Evolutionary conservation across 2,329 filamentous ascomycete genomes (phyloP), one percentile per base, ranked within the genome.

Genomic region (Verticillium albo-atrum): DNA sequence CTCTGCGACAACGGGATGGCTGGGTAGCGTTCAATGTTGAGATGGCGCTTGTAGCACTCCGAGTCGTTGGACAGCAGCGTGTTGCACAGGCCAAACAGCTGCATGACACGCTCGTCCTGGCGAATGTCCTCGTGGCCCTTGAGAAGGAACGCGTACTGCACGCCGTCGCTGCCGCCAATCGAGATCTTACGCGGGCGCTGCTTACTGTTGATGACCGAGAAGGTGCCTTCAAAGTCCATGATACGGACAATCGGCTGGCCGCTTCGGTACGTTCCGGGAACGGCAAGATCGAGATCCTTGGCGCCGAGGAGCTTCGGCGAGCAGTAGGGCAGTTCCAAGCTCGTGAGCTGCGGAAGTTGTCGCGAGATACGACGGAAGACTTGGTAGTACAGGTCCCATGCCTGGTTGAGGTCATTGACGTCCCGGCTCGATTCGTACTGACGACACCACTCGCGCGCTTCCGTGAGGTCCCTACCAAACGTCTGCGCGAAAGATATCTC

Each of bases 41-140:
- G 85, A 75, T 99, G 95, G 10, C 95, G 88, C 80, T 99, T 99
- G 76, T 97, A 96, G 68, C 90, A 95, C 76, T 99, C 96, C 3
- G 92, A 91, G 71, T 99, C 96, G 70, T 94, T 94, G 53, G 91
- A 84, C 50, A 99, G 85, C 2, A 99, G 84, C 0, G 96, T 99
- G 74, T 99, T 99, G 78, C 94, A 95, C 15, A 99, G 85, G 47
- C 95, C 95, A 71, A 99, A 99, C 35, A 99, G 84, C 75, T 99
- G 95, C 96, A 99, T 99, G 66, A 99, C 95, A 76, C 96, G 89
- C 76, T 99, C 95, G 70, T 99, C 95, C 75, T 99, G 95, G 61
- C 95, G 89, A 65, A 99, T 97, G 79, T 99, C 95, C 77, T 99
- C 95, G 69, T 99, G 96, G n/a, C 95, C 95, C 80, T 99, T 99